A percentile compares a stretch with the other conserved stretches of the same genome.
These are phyloP conservation scores for Recurvomyces mirabilis DNA, from an alignment of 495 filamentous ascomycete species.

Conservation along the genomic window DNA sequence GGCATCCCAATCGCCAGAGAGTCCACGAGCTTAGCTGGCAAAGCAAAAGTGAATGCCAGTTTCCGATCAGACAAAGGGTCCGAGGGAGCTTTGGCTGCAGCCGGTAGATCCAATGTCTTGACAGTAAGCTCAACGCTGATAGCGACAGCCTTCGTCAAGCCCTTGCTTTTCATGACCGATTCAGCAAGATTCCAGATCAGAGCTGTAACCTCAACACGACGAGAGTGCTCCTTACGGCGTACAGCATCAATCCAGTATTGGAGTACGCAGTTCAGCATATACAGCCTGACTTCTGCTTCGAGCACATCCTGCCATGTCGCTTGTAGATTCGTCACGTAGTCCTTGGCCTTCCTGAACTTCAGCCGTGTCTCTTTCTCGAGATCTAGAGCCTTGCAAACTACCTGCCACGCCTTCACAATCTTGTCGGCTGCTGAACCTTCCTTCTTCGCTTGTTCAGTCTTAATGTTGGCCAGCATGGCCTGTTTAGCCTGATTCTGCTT, in stretches of 20 bases:
- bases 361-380: conserved; percentile 21
- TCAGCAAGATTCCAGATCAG: conserved; percentile 22
- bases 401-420: conserved; percentile 21
- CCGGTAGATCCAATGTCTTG: conserved; percentile 27
- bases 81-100: conserved; percentile 9
- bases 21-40: conserved; percentile 16
- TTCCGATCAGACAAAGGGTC: conserved; percentile 20
- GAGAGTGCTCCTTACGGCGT: conserved; percentile 17
- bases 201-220: conserved; percentile 23
- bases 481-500: conserved; percentile 22
- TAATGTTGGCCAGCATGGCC: conserved; percentile 17
- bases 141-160: conserved; percentile 30
- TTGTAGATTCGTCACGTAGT: conserved; percentile 23
- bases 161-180: conserved; percentile 14
- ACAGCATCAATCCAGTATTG: conserved; percentile 25
- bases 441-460: conserved; percentile 30
- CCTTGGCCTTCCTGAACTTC: conserved; percentile 23
- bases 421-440: conserved; percentile 29
- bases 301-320: conserved; percentile 25
- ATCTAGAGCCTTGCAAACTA: conserved; percentile 18
- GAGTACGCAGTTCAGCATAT: conserved; percentile 36
- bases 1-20: conserved; percentile 24
- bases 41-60: conserved; percentile 33
- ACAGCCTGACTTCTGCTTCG: conserved; percentile 38
- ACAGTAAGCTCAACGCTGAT: conserved; percentile 20